Evolutionary conservation across 352 stramenopile species (phyloP).

Genomic region (Phytopythium montanum): DNA sequence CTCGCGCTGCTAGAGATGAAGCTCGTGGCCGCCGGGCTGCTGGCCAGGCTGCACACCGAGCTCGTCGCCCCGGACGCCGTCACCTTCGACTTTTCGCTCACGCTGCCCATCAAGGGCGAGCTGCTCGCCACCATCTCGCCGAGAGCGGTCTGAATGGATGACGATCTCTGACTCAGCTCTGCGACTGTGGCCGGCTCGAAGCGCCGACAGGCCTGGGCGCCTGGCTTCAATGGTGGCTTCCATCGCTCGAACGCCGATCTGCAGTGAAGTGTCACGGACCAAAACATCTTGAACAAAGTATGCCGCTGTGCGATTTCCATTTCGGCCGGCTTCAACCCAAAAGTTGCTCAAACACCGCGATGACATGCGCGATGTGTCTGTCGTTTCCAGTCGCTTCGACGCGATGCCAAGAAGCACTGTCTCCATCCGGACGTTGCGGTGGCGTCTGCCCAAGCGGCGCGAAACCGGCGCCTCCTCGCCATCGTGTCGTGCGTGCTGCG

Average conservation of each 20-base stretch:
- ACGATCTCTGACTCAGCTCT: too few species aligned
- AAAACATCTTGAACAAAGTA: not conserved
- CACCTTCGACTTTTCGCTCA: slow-evolving; percentile 50
- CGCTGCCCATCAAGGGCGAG: slow-evolving; percentile 35
- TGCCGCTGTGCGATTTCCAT: not conserved
- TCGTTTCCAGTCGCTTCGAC: too few species aligned
- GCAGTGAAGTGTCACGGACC: not conserved
- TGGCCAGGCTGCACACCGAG: slow-evolving; percentile 57
- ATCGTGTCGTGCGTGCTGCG: too few species aligned
- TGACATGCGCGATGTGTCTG: too few species aligned
- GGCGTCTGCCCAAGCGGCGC: too few species aligned
- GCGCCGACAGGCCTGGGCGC: not conserved
- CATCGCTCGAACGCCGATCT: not conserved
- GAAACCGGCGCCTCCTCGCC: too few species aligned
- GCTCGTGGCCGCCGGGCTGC: slow-evolving; percentile 47
- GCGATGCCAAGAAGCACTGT: too few species aligned
- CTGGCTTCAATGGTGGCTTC: not conserved
- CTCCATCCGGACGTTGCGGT: too few species aligned
- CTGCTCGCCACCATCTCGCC: slow-evolving; percentile 39
- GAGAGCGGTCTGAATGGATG: too few species aligned
- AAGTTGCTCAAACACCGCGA: not conserved
- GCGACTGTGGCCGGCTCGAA: too few species aligned
- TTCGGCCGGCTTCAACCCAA: not conserved
- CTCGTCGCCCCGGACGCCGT: slow-evolving; percentile 24
- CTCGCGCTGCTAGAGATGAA: slow-evolving; percentile 87